A percentile compares a stretch with the other conserved stretches of the same genome.
These are phyloP conservation scores for Solanum sparsipilum DNA, from an alignment of 257 asterid species.

Conservation along the genomic window DNA sequence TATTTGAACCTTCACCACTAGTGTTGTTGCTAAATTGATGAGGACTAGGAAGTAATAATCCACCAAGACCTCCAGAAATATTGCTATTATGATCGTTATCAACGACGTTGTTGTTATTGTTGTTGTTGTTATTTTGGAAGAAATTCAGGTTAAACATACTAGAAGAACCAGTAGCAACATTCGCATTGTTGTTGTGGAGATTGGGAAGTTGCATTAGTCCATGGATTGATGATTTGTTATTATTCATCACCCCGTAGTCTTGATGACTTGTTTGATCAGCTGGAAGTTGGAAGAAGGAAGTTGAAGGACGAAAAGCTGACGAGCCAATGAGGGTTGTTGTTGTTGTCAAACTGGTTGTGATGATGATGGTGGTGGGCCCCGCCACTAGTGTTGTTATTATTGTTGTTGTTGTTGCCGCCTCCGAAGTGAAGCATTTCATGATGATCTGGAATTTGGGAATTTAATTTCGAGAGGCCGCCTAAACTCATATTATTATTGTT, in stretches of 20 bases:
- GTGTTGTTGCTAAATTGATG: not conserved
- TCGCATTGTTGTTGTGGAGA: slow-evolving; percentile 24
- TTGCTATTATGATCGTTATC: not conserved
- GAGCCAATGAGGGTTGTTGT: not conserved
- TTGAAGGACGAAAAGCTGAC: not conserved
- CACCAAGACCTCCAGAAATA: slow-evolving; percentile 10
- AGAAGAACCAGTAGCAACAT: not conserved
- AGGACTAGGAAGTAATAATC: slow-evolving; percentile 4
- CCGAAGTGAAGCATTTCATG: not conserved
- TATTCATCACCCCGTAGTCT: slow-evolving; percentile 4
- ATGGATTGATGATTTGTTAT: slow-evolving; percentile 28
- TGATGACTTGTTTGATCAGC: slow-evolving; percentile 10
- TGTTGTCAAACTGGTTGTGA: not conserved
- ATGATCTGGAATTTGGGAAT: not conserved
- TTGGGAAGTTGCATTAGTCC: slow-evolving; percentile 64
- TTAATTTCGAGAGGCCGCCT: slow-evolving; percentile 43
- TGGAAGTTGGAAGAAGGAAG: slow-evolving; percentile 11
- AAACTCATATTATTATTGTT: slow-evolving; percentile 13
- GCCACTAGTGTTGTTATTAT: not conserved
- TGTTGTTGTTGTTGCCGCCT: not conserved
- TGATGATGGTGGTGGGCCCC: not conserved
- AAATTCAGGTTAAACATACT: slow-evolving; percentile 52
- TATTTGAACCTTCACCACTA: not conserved
- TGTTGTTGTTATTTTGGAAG: slow-evolving; percentile 25
- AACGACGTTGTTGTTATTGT: not conserved